phyloP scores from a whole-genome alignment of 306 rosid genomes.

The Argentina anserina region DNA sequence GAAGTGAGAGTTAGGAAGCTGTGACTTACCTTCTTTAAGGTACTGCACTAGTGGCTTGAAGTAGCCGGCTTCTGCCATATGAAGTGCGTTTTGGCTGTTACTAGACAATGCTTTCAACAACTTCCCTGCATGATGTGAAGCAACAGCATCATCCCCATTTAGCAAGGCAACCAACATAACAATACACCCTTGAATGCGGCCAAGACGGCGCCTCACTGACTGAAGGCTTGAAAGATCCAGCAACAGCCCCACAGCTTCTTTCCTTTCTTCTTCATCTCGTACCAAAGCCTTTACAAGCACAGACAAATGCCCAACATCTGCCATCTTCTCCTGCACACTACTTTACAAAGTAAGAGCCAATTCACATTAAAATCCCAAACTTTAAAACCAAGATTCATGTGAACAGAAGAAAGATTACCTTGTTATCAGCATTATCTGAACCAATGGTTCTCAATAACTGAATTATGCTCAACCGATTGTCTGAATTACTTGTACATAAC shows the following conservation, averaged over 20 bases:
- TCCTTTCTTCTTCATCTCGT: conserved; percentile 73
- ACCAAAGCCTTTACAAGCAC: conserved; percentile 65
- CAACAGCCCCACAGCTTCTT: conserved; percentile 75
- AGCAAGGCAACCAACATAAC: conserved; percentile 78
- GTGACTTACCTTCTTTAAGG: conserved; percentile 66
- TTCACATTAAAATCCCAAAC: background rate
- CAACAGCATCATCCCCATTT: conserved; percentile 65
- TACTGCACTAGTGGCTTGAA: conserved; percentile 70
- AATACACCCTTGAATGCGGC: conserved; percentile 84
- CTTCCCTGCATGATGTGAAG: conserved; percentile 60
- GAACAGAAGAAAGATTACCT: conserved; percentile 40
- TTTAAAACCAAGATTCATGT: background rate
- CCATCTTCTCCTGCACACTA: conserved; percentile 77
- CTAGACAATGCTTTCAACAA: conserved; percentile 64
- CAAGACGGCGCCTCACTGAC: conserved; percentile 60
- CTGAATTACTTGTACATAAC: conserved; percentile 48
- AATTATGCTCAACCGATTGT: conserved; percentile 42
- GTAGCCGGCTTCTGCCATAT: conserved; percentile 96
- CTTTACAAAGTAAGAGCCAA: conserved; percentile 28
- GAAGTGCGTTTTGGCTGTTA: conserved; percentile 81
- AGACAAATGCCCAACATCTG: conserved; percentile 54
- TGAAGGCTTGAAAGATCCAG: conserved; percentile 59
- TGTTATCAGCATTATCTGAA: conserved; percentile 39
- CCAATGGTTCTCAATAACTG: conserved; percentile 54
- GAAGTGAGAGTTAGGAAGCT: background rate